Evolutionary conservation across 495 filamentous ascomycete species (phyloP).

Genomic region (Penicillium cataractarum): DNA sequence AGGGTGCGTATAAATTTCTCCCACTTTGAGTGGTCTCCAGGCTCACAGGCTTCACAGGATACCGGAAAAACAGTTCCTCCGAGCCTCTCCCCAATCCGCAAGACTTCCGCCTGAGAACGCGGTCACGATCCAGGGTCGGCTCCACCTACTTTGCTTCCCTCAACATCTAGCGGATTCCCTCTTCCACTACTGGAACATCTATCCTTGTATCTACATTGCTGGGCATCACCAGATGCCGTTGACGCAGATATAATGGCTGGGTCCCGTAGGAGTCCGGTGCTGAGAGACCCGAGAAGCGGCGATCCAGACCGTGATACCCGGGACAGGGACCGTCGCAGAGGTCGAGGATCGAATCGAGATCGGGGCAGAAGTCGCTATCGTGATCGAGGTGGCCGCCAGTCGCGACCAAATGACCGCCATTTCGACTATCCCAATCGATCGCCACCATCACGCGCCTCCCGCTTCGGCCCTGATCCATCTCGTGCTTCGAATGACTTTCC

Average conservation of each 20-base stretch:
- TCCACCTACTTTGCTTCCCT: constrained; percentile 23
- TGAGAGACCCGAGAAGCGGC: constrained; percentile 62
- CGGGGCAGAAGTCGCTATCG: constrained; percentile 40
- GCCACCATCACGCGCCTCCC: constrained; percentile 43
- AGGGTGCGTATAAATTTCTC: constrained; percentile 22
- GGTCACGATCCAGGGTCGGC: constrained; percentile 27
- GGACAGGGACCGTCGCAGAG: constrained; percentile 42
- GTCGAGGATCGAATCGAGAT: constrained; percentile 46
- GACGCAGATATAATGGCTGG: constrained; percentile 56
- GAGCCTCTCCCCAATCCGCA: constrained; percentile 33
- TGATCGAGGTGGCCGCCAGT: constrained; percentile 36
- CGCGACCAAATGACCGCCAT: constrained; percentile 36
- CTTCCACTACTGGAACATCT: constrained; percentile 7
- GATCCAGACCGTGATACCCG: constrained; percentile 47
- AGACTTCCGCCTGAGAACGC: constrained; percentile 39
- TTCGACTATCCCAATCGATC: constrained; percentile 38
- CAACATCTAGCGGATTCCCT: constrained; percentile 10
- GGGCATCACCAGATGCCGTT: constrained; percentile 46
- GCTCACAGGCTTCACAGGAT: constrained; percentile 23
- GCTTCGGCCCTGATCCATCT: constrained; percentile 35
- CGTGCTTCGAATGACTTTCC: constrained; percentile 37
- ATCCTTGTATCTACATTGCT: constrained; percentile 14
- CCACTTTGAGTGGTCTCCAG: constrained; percentile 15
- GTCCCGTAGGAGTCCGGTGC: constrained; percentile 59
- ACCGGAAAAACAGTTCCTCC: constrained; percentile 49